Percentiles rank a stretch among this genome's conserved stretches.
Evolutionary conservation across 1,284 basidiomycete species (phyloP).

Genomic region (Papiliotrema fonsecae): DNA sequence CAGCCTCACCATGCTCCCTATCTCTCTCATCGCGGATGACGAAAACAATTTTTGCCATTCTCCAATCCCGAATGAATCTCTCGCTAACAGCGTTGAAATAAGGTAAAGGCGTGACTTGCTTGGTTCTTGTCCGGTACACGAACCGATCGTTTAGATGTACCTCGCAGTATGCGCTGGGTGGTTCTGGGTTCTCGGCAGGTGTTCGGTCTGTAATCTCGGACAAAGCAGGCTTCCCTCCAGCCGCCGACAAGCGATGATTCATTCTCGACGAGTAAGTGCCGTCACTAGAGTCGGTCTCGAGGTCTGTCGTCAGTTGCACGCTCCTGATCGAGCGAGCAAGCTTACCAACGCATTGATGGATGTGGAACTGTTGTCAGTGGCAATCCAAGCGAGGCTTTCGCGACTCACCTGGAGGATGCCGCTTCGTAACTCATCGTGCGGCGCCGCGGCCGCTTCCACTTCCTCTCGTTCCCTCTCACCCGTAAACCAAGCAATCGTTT

Average conservation of each 20-base stretch:
- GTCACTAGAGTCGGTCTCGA: conserved; percentile 35
- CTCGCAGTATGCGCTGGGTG: conserved; percentile 47
- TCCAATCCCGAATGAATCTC: conserved; percentile 51
- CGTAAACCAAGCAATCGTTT: conserved; percentile 41
- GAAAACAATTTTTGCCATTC: conserved; percentile 45
- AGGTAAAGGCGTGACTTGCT: conserved; percentile 47
- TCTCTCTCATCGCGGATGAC: conserved; percentile 49
- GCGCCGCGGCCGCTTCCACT: conserved; percentile 40
- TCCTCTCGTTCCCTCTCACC: conserved; percentile 44
- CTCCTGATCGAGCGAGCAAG: not conserved
- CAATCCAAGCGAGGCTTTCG: not conserved
- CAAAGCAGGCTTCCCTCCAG: conserved; percentile 40
- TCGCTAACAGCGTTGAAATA: conserved; percentile 52
- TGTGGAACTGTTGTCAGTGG: conserved; percentile 31
- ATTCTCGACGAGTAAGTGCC: conserved; percentile 36
- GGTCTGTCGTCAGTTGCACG: conserved; percentile 17
- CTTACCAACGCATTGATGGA: conserved; percentile 43
- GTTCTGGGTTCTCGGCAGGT: conserved; percentile 39
- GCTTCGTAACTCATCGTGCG: conserved; percentile 30
- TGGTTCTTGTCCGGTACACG: conserved; percentile 49
- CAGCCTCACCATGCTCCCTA: conserved; percentile 41
- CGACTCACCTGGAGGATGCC: conserved; percentile 37
- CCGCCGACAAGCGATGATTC: conserved; percentile 24
- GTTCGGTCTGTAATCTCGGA: conserved; percentile 38
- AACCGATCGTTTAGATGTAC: conserved; percentile 51